Evolutionary conservation across 2,329 filamentous ascomycete species (phyloP), one percentile per base, ranked within the genome.

Genomic region (Epichloe gansuensis): DNA sequence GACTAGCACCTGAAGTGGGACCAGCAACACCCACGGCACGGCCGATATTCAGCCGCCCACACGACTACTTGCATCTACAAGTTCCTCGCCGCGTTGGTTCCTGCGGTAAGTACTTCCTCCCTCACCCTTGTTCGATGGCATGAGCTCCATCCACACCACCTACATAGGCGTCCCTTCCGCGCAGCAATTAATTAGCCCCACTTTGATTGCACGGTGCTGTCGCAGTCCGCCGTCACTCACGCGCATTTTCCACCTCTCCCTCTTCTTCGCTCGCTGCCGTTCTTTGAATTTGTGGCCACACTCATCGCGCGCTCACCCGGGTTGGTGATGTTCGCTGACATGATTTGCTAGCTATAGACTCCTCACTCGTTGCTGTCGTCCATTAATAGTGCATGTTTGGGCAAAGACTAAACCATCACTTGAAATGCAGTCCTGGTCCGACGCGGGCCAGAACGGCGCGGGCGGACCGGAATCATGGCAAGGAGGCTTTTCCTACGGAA

Each of bases 351-450:
- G 65, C 56, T 58, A 59, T 59, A 63, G 58, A 61, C 55, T 45
- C 45, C 47, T 28, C 39, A 35, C 42, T 37, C 41, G 52, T 34
- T 52, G 51, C n/a, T 41, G 28, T 52, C 37, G 39, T 55, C 34
- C 54, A 51, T 59, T 39, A 56, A 55, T 53, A 55, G 55, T 55
- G 57, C 58, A 55, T 60, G 56, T 54, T 60, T 55, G 54, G 31
- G 13, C 46, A 54, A 50, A 52, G 54, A 54, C 60, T 56, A 53
- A 59, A 57, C 52, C 56, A 57, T 55, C 57, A 54, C 46, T 54
- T 62, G 65, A 61, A 56, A 72, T 72, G 69, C 69, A 72, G 65
- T 68, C 69, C 54, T 72, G 69, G 69, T 57, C 67, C 42, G 63
- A 62, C 52, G 58, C 63, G 53, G 62, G 65, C 59, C 68, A 70